Base-by-base conservation (phyloP, 2,329 filamentous ascomycete species). In the Xylariaceae sp. region DNA sequence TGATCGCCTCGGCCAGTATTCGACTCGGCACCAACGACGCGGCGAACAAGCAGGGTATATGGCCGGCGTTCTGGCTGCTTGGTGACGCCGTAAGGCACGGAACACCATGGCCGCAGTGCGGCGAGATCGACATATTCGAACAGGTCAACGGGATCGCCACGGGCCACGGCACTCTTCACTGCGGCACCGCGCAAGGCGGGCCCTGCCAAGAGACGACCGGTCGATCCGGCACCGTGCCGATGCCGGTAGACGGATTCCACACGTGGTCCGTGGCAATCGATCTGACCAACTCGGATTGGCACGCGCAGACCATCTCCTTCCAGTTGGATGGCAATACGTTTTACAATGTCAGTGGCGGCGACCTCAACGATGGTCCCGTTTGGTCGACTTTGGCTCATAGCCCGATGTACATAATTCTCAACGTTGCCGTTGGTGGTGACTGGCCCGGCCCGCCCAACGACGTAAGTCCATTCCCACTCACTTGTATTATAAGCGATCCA, bases 11-110 rank as follows among this genome's bases (percentile, higher is more conserved):
- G 55, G 72, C 74, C 4, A 65, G 66, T 21, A 67, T 83, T 43
- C 74, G 77, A 34, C 70, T 81, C 44, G 80, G 77, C 12, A 61
- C 61, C 54, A 74, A 74, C 65, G 40, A 65, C 1, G 34, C 50
- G 16, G 46, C 47, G 18, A 64, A 65, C 41, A 78, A 80, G 66
- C 72, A 80, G 59, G 80, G 80, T 4, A 71, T 83, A 47, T 83
- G 80, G 80, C 79, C 80, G 0, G 80, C 80, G 0, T 82, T 82
- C 61, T 83, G 79, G 80, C 70, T 81, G 56, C 71, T 83, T 15
- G 79, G 80, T 39, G 72, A 80, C 47, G 65, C 73, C 10, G 69
- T 77, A 51, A 74, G 76, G 22, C 69, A 74, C 42, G 78, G 77
- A 8, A 74, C 71, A 1, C 34, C 61, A 13, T 83, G 80, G 80